These are phyloP conservation scores for Edaphochlamys debaryana DNA, from an alignment of 139 green algal species.

Conservation along the genomic window DNA sequence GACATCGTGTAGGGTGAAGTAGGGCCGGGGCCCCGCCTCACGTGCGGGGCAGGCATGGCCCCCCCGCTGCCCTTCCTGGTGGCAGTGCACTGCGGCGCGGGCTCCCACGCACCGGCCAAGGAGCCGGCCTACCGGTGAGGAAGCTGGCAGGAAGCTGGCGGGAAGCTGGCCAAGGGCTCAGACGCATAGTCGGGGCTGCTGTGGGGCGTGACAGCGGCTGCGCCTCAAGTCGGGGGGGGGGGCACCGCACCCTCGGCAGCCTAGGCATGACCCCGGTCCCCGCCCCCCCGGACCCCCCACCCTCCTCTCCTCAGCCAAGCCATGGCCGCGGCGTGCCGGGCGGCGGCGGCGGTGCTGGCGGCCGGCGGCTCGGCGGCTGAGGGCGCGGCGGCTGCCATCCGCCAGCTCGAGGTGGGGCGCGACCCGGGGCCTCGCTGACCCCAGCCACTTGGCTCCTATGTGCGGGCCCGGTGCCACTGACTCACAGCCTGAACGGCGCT, in stretches of 20 bases:
- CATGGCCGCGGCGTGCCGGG: slow-evolving; percentile 60
- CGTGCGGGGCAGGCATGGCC: background rate
- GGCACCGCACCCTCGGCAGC: too few species aligned
- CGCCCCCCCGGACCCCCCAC: too few species aligned
- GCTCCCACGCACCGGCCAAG: slow-evolving; percentile 59
- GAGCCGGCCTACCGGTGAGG: slow-evolving; percentile 63
- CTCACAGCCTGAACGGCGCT: background rate
- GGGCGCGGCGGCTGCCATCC: slow-evolving; percentile 67
- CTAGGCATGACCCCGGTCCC: too few species aligned
- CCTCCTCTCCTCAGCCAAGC: slow-evolving; percentile 27
- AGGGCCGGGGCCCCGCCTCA: too few species aligned
- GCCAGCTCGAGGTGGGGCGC: slow-evolving; percentile 62
- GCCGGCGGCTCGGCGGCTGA: slow-evolving; percentile 32
- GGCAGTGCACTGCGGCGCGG: slow-evolving; percentile 81
- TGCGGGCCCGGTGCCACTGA: too few species aligned
- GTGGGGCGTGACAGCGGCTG: too few species aligned
- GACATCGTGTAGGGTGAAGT: too few species aligned
- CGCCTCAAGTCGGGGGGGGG: too few species aligned
- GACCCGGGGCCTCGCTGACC: too few species aligned
- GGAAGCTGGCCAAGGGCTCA: too few species aligned
- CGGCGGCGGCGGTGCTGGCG: slow-evolving; percentile 48
- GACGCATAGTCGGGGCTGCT: background rate
- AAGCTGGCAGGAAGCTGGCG: too few species aligned
- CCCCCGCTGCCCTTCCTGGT: slow-evolving; percentile 65
- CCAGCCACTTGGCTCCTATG: too few species aligned